Percentiles rank a stretch among this genome's conserved stretches.
Conservation (phyloP, 257 asterid species). For the Solanum ahanhuiri region DNA sequence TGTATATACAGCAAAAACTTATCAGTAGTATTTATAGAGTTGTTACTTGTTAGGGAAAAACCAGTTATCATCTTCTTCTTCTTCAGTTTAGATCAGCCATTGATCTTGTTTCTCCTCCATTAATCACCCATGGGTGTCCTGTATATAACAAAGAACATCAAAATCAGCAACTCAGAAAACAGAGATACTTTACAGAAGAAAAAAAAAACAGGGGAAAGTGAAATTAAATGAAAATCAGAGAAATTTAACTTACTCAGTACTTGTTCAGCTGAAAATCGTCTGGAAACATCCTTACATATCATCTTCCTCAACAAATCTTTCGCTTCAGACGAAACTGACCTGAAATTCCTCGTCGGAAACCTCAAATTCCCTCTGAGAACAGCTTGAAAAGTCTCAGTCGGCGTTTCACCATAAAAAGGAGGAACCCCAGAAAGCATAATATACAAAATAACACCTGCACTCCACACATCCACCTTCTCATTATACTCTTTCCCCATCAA, state of each 20-base stretch:
- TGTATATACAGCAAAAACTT: background rate
- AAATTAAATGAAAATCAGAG: background rate
- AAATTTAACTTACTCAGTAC: conserved; percentile 21
- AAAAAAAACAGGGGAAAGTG: background rate
- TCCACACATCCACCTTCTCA: conserved; percentile 56
- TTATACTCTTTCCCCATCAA: conserved; percentile 30
- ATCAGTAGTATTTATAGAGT: background rate
- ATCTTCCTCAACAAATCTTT: conserved; percentile 31
- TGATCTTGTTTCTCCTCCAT: background rate
- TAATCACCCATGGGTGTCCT: conserved; percentile 13
- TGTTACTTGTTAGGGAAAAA: background rate
- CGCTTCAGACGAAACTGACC: conserved; percentile 18
- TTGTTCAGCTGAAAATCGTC: conserved; percentile 22
- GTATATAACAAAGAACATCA: background rate
- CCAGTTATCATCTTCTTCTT: background rate
- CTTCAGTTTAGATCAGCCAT: background rate
- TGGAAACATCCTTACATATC: conserved; percentile 24
- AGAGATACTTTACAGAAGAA: no score
- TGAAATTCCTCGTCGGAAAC: conserved; percentile 13
- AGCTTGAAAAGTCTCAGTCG: conserved; percentile 19
- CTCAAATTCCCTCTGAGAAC: conserved; percentile 24
- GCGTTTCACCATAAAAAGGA: conserved; percentile 21
- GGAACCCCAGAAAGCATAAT: conserved; percentile 44
- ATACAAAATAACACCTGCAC: conserved; percentile 3
- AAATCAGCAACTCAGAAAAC: background rate